A percentile compares a stretch with the other conserved stretches of the same genome.
Conservation (phyloP, 305 asterid species). For the Coffea humblotiana region DNA sequence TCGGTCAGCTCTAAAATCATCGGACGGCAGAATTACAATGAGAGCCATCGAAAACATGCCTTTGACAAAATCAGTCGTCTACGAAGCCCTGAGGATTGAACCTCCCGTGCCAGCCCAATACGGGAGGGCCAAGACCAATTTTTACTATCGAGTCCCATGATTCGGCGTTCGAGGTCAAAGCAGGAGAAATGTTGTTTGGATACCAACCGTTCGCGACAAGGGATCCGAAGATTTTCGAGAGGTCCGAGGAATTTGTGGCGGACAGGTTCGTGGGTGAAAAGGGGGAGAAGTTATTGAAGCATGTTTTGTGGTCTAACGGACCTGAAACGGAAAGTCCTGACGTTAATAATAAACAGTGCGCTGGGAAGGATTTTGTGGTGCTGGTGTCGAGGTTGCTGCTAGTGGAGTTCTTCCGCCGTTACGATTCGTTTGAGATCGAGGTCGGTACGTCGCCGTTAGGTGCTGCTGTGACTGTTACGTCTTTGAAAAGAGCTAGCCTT, state of each 20-base stretch:
- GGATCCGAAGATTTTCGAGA: conserved; percentile 66
- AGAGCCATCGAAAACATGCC: conserved; percentile 66
- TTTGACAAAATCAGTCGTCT: conserved; percentile 67
- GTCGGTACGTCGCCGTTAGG: conserved; percentile 69
- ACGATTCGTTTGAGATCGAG: conserved; percentile 73
- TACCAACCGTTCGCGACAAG: conserved; percentile 80
- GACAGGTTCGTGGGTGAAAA: conserved; percentile 63
- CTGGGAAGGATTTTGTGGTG: conserved; percentile 85
- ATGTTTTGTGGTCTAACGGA: conserved; percentile 87
- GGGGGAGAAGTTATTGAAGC: conserved; percentile 60
- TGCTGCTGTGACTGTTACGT: conserved; percentile 59
- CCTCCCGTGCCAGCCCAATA: conserved; percentile 83
- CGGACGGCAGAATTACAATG: conserved; percentile 50
- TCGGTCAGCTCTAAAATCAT: conserved; percentile 47
- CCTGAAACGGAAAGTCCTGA: conserved; percentile 59
- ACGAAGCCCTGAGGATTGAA: conserved; percentile 70
- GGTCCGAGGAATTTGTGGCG: conserved; percentile 72
- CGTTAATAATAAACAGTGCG: conserved; percentile 70
- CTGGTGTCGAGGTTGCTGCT: conserved; percentile 62
- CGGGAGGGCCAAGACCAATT: conserved; percentile 59
- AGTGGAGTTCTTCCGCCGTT: conserved; percentile 79
- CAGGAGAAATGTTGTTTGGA: conserved; percentile 70
- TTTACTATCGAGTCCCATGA: conserved; percentile 70
- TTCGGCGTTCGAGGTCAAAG: conserved; percentile 54
- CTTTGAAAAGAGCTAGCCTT: conserved; percentile 61